Conservation (phyloP, 805 yeast genomes). For the Wickerhamiella musiphila region DNA sequence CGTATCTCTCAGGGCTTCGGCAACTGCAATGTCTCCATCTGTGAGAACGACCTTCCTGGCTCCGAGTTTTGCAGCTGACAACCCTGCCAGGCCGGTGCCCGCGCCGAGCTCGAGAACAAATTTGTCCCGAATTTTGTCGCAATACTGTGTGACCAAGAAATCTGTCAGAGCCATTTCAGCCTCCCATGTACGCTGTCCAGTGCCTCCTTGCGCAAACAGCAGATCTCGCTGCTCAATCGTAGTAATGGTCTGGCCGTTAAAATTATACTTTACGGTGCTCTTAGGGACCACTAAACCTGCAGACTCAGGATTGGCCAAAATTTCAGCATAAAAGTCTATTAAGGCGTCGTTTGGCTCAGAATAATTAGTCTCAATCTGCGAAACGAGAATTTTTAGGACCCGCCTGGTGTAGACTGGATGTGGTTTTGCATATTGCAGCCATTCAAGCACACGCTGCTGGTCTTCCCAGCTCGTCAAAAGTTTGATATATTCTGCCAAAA, state of each 20-base stretch:
- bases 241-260: slow-evolving; percentile 4
- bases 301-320: too few species aligned
- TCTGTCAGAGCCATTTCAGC: slow-evolving; percentile 58
- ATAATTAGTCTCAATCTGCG: not conserved
- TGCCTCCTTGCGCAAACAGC: slow-evolving; percentile 39
- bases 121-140: slow-evolving; percentile 7
- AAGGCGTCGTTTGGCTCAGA: slow-evolving; percentile 1
- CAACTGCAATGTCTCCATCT: slow-evolving; percentile 47
- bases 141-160: slow-evolving; percentile 22
- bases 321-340: slow-evolving; percentile 1
- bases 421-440: not conserved
- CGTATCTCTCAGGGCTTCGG: slow-evolving; percentile 29
- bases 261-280: slow-evolving; percentile 2
- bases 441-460: not conserved
- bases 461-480: not conserved
- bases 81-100: slow-evolving; percentile 73
- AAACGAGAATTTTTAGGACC: slow-evolving; percentile 1
- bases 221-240: slow-evolving; percentile 15
- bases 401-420: not conserved
- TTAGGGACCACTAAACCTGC: not conserved
- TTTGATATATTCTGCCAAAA: not conserved
- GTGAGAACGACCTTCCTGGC: slow-evolving; percentile 30
- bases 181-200: slow-evolving; percentile 89
- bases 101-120: slow-evolving; percentile 61
- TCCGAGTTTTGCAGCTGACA: slow-evolving; percentile 19